Percentiles rank a stretch among this genome's conserved stretches.
Conservation (phyloP, 352 stramenopile species). For the Pythium monospermum region DNA sequence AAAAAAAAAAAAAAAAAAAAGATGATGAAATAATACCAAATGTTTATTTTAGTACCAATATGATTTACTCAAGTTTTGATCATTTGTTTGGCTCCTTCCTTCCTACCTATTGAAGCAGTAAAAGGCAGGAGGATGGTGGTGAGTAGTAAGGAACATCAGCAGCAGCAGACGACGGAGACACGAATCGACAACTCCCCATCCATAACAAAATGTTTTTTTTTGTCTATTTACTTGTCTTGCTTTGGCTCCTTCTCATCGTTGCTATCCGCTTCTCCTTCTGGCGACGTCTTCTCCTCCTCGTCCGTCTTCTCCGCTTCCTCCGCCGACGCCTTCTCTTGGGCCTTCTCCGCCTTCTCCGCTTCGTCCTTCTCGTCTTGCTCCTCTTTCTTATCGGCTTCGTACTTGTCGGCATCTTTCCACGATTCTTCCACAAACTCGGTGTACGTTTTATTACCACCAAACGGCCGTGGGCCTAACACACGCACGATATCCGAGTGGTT, state of each 20-base stretch:
- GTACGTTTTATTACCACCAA: conserved; percentile 93
- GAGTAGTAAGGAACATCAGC: too few species aligned
- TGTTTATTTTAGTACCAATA: too few species aligned
- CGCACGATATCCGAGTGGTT: conserved; percentile 97
- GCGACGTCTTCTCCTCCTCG: conserved; percentile 15
- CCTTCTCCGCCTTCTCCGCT: conserved; percentile 17
- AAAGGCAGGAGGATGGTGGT: too few species aligned
- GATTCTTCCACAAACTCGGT: conserved; percentile 93
- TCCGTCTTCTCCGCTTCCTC: conserved; percentile 4
- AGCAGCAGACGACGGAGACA: too few species aligned
- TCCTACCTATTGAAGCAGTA: too few species aligned
- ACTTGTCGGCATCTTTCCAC: conserved; percentile 81
- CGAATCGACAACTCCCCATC: background rate
- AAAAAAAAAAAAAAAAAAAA: too few species aligned
- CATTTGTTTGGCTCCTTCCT: too few species aligned
- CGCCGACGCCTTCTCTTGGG: conserved; percentile 18
- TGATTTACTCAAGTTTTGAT: too few species aligned
- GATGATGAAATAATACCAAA: background rate
- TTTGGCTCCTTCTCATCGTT: conserved; percentile 12
- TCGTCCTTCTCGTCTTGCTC: conserved; percentile 28
- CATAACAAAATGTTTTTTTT: conserved; percentile 17
- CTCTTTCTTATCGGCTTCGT: conserved; percentile 63
- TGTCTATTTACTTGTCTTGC: conserved; percentile 2
- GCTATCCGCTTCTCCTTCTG: conserved; percentile 8
- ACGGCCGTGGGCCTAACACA: conserved; percentile 93